Base-by-base conservation (phyloP, 495 filamentous ascomycete species). In the Aspergillus sclerotioniger region DNA sequence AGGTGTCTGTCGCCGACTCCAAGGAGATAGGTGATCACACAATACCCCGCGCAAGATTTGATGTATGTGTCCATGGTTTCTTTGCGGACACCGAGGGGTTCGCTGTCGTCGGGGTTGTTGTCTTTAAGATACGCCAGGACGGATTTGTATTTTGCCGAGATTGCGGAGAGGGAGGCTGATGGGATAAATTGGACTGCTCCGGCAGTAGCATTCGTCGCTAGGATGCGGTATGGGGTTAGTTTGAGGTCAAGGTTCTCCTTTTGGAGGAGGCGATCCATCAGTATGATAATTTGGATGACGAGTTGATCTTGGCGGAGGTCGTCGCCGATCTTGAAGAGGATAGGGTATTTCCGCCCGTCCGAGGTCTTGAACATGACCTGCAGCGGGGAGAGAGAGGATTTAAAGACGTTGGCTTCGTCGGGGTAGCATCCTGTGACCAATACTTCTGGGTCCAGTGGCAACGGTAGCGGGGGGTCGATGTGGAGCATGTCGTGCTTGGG, bases 171-270 rank as follows among this genome's bases (percentile, higher is more conserved):
- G 50, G 85, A 90, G 63, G 87, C 86, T 4, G 91, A 96, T 16
- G 88, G 88, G 21, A 99, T 83, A 69, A 97, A 98, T 68, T 98
- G 95, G 33, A 91, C 88, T 12, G 93, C 88, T 33, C 94, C 94
- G 8, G 92, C 94, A 2, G 83, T 90, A 7, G 92, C 85, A 59
- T 88, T 88, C 6, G 95, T 98, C 6, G 94, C 95, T 9, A 99
- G 85, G 60, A 98, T 96, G 55, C 92, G 90, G 76, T 98, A 99
- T 6, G 94, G 94, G 0, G 92, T 90, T 1, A 99, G 80, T 68
- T 95, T 96, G 20, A 99, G 82, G 71, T 99, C 94, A 3, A 99
- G 84, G 63, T 99, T 99, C 67, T 98, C 94, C 63, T 98, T 97
- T 48, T 87, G 89, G 12, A 99, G 83, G 15, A 99, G 86, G 28